Base-by-base conservation (phyloP, 768 basidiomycete species). In the Hypholoma fasciculare region DNA sequence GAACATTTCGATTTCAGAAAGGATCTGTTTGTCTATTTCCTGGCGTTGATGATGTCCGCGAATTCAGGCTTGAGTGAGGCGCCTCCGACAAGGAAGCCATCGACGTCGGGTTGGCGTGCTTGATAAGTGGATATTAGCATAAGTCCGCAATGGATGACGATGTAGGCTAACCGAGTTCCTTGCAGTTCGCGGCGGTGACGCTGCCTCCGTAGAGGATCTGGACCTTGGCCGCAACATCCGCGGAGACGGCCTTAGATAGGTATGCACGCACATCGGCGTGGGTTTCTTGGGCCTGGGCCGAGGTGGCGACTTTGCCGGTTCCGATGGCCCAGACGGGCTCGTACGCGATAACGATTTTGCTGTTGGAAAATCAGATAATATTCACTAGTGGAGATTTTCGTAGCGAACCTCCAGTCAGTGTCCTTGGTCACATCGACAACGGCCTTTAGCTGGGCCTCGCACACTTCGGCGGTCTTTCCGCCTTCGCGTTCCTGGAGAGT, bases 271-370 rank as follows among this genome's bases (percentile, higher is more conserved):
- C 88, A 59, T 89, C 85, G 39, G 81, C 83, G 69, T 99, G 97
- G 2, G 92, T 86, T 42, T 95, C 90, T 74, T 98, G 96, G 1
- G 97, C 97, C 77, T 98, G 91, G n/a, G 78, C 80, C 0, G 91
- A 79, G 34, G 92, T 92, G 46, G 96, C 96, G 52, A 97, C 96
- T 72, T 91, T 96, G 62, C 96, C 96, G 12, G 96, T 98, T 46
- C 97, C 97, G 72, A 98, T 98, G 36, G 97, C 96, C 96, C 97
- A 98, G 16, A 98, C 93, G 43, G 95, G 93, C 73, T 96, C 94
- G 73, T 96, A 99, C 17, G 97, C 97, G 66, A 99, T 82, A 57
- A 99, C 96, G 68, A 98, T 80, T 61, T 91, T 86, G 67, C 94
- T 96, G 48, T 34, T 34, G 17, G 36, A 43, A 19, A 38, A 30